Evolutionary conservation across 1,139 yeast species (phyloP), one percentile per base, ranked within the genome.

Genomic region (Geotrichum fermentans): DNA sequence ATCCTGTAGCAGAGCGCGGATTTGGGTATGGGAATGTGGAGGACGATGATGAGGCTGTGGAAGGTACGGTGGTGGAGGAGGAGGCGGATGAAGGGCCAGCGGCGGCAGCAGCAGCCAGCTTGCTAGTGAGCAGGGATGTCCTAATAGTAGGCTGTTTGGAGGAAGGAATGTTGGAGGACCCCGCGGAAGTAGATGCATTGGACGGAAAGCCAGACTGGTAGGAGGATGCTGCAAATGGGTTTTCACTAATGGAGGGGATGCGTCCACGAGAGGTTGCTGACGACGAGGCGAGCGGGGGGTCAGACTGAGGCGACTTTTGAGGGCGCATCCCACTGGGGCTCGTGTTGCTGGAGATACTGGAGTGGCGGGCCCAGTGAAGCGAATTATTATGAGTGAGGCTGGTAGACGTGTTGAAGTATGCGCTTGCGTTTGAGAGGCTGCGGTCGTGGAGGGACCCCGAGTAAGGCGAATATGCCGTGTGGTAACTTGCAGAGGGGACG

Each of bases 101-200:
- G 2, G 64, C 59, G 7, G 65, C 62, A 29, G 62, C 58, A 22
- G 56, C 55, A 24, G 57, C 59, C 13, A 56, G 52, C 45, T 55
- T 55, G 35, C 59, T 52, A 16, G 59, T 55, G 11, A 56, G 51
- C 35, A 54, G 49, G 11, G 57, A 55, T 24, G 54, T 54, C 8
- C 57, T 54, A 53, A 46, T 48, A 13, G 54, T 28, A 4, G 50
- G 54, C 38, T 45, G 47, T 36, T 43, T 42, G 5, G 34, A 16
- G 2, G 17, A 13, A 10, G 6, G 28, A 10, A 10, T 6, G 6
- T 22, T 20, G 16, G 40, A 30, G 20, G 45, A 34, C 10, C n/a
- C 14, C 16, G 36, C 18, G 3, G 43, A 21, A 3, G 35, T 8
- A 37, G 26, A 8, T 2, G 42, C 42, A 13, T 14, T 21, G 24